Evolutionary conservation across 2,329 filamentous ascomycete genomes (phyloP).

Genomic region (Herpomyces periplanetae): DNA sequence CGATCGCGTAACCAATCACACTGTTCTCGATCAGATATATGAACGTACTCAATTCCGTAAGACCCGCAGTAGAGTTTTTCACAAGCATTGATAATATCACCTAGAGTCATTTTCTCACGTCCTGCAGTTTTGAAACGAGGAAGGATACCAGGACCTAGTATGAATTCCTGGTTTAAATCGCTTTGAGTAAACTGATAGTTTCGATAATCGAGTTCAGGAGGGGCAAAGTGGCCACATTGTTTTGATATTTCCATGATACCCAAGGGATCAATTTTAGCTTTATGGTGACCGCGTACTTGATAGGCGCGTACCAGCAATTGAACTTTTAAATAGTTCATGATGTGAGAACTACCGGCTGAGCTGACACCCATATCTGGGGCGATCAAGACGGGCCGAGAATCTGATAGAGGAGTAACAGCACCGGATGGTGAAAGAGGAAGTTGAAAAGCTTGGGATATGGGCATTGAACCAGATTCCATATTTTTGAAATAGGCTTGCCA

Average conservation of each 20-base stretch:
- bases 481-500: constrained; percentile 99
- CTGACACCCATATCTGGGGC: constrained; percentile 16
- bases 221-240: constrained; percentile 48
- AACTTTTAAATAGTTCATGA: constrained; percentile 89
- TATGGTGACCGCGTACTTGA: constrained; percentile 89
- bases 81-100: constrained; percentile 69
- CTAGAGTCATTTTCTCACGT: constrained; percentile 76
- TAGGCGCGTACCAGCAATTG: constrained; percentile 88
- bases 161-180: constrained; percentile 69
- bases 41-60: constrained; percentile 94
- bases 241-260: constrained; percentile 57
- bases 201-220: constrained; percentile 64
- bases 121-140: constrained; percentile 63
- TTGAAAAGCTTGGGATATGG: constrained; percentile 80
- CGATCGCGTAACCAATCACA: constrained; percentile 94
- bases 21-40: constrained; percentile 83
- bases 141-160: constrained; percentile 65
- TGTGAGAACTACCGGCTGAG: too few species aligned
- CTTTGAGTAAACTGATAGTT: constrained; percentile 84
- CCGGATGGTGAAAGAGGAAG: constrained; percentile 60
- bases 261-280: constrained; percentile 81
- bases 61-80: constrained; percentile 87
- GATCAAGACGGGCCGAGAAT: constrained; percentile 15
- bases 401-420: constrained; percentile 24
- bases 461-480: constrained; percentile 94